These are phyloP conservation scores for Leishmania turanica DNA, from an alignment of 208 protist species.

Conservation along the genomic window DNA sequence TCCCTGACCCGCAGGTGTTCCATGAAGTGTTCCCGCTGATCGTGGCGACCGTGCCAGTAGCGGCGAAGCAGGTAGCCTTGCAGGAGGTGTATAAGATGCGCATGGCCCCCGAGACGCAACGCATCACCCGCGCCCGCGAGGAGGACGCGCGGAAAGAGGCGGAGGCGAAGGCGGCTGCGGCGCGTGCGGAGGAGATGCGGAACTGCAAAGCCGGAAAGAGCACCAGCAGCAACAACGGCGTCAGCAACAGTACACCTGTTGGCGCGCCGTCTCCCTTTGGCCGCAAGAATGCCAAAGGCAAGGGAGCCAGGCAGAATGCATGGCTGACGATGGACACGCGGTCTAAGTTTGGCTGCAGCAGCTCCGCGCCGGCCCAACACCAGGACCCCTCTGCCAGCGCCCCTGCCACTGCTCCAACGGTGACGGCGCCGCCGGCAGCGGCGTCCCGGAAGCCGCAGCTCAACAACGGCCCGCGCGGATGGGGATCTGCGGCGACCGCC, in stretches of 20 bases:
- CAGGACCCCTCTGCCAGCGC: constrained; percentile 9
- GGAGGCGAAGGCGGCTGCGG: constrained; percentile 33
- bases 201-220: constrained; percentile 7
- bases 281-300: constrained; percentile 24
- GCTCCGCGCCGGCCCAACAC: constrained; percentile 3
- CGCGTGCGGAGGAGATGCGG: constrained; percentile 22
- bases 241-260: neutral
- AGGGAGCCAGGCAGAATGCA: constrained; percentile 40
- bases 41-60: constrained; percentile 61
- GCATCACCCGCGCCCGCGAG: constrained; percentile 38
- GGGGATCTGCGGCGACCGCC: constrained; percentile 1
- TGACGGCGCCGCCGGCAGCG: neutral
- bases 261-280: constrained; percentile 10
- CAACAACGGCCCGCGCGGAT: constrained; percentile 17
- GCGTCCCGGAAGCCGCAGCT: constrained; percentile 13
- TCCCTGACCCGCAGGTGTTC: constrained; percentile 51
- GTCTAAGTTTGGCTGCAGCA: constrained; percentile 25
- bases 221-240: constrained; percentile 3
- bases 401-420: neutral
- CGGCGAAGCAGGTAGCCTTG: constrained; percentile 52
- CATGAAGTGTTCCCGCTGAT: constrained; percentile 76
- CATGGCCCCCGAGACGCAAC: constrained; percentile 72
- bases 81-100: constrained; percentile 78
- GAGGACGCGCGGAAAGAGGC: constrained; percentile 52
- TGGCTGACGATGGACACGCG: constrained; percentile 40